These are phyloP conservation scores for Neopestalotiopsis clavispora DNA, from an alignment of 2,329 filamentous ascomycete genomes.

Conservation along the genomic window DNA sequence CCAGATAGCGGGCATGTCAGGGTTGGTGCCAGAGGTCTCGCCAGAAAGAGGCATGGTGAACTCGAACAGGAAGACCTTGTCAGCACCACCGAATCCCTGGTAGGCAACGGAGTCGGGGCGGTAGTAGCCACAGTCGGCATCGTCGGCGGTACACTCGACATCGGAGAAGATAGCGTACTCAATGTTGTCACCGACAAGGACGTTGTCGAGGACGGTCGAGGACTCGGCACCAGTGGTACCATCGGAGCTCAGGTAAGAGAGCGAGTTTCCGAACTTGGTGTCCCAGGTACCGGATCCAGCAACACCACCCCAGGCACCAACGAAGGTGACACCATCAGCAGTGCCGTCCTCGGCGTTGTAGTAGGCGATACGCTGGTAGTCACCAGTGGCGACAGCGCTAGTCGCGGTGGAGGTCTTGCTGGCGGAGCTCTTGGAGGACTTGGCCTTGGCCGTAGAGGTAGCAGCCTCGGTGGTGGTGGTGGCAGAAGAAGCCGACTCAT, in stretches of 20 bases:
- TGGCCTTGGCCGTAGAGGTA: slow-evolving; percentile 19
- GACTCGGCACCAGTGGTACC: slow-evolving; percentile 43
- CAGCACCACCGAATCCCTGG: slow-evolving; percentile 71
- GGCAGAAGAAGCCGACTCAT: slow-evolving; percentile 24
- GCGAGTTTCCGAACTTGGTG: slow-evolving; percentile 47
- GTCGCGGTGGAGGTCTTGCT: slow-evolving; percentile 17
- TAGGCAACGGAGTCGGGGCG: slow-evolving; percentile 50
- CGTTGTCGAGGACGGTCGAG: slow-evolving; percentile 45
- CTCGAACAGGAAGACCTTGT: slow-evolving; percentile 76
- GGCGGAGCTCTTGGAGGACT: slow-evolving; percentile 23
- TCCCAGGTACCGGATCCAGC: slow-evolving; percentile 48
- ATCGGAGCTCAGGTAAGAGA: slow-evolving; percentile 50
- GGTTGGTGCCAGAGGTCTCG: slow-evolving; percentile 51
- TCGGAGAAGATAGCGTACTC: slow-evolving; percentile 54
- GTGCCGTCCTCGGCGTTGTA: slow-evolving; percentile 46
- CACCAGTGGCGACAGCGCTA: slow-evolving; percentile 24
- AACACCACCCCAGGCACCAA: slow-evolving; percentile 51
- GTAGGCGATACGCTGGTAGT: slow-evolving; percentile 49
- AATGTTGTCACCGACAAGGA: slow-evolving; percentile 45
- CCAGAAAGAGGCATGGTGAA: slow-evolving; percentile 73
- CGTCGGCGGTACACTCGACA: slow-evolving; percentile 42
- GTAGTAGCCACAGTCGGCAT: slow-evolving; percentile 46
- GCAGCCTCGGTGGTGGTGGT: slow-evolving; percentile 21
- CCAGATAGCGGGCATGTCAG: slow-evolving; percentile 78
- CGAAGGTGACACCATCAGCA: slow-evolving; percentile 51